Base-by-base conservation (phyloP, 768 basidiomycete species). In the Boletus coccyginus region DNA sequence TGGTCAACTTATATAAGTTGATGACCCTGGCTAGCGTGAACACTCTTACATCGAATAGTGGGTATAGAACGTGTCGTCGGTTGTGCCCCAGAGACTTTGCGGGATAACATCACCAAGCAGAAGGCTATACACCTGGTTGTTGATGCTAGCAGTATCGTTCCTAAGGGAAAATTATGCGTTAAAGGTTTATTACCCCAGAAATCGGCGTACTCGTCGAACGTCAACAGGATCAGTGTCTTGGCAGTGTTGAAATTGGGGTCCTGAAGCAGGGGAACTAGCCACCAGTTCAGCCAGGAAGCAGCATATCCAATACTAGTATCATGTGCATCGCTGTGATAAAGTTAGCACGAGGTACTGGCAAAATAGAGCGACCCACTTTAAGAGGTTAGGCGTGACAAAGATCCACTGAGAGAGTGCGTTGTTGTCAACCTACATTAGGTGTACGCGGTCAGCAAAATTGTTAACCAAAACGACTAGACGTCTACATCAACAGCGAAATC, bases 381-480 rank as follows among this genome's bases (percentile, higher is more conserved):
- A 62, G 11, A 83, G 71, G 66, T 87, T 87, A 13, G 86, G 86
- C 2, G 86, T 86, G 51, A 87, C 73, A 60, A 82, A 86, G 10
- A 75, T 59, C 82, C 84, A 87, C 52, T 86, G 84, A 12, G 84
- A 78, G 43, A 87, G 66, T 2, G 71, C 72, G 44, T 77, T 67
- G 10, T 77, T 76, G 24, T 74, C 59, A 38, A 70, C 17, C 68
- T 70, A 13, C 17, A 32, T 51, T 19, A 40, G 6, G 11, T 9
- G 27, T 6, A 31, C 21, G 29, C 29, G 33, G 24, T 52, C 35
- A 63, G 49, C 17, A 27, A 52, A 31, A 27, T 41, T 7, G 35
- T 17, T 5, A 8, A n/a, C 1, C 38, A 16, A 49, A n/a, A 35
- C 35, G 10, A 58, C 12, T 21, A 21, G 16, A 44, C n/a, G 19